A percentile compares a stretch with the other conserved stretches of the same genome.
Evolutionary conservation across 1,139 yeast species (phyloP).

Genomic region (Yamadazyma triangularis): DNA sequence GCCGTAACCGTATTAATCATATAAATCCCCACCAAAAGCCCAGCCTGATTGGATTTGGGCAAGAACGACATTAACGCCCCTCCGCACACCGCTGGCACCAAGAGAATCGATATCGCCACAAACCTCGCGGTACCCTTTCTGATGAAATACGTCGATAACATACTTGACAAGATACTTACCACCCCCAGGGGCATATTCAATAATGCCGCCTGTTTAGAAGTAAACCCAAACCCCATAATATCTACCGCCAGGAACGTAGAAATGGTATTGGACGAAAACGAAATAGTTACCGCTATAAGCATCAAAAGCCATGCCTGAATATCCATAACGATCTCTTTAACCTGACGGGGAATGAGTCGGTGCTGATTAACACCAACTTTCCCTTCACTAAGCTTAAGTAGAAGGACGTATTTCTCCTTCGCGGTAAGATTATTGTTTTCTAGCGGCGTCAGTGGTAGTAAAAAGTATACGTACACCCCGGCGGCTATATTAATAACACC

Average conservation of each 20-base stretch:
- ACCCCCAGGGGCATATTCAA: conserved; percentile 14
- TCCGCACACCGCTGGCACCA: conserved; percentile 12
- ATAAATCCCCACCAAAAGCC: conserved; percentile 19
- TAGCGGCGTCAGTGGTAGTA: conserved; percentile 25
- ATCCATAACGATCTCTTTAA: conserved; percentile 42
- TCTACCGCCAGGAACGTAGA: conserved; percentile 39
- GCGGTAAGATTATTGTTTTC: conserved; percentile 26
- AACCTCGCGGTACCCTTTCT: conserved; percentile 14
- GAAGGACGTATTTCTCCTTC: conserved; percentile 28
- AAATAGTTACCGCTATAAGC: conserved; percentile 20
- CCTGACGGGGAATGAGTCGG: conserved; percentile 35
- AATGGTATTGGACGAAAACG: conserved; percentile 39
- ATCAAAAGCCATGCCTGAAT: conserved; percentile 44
- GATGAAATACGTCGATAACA: conserved; percentile 10
- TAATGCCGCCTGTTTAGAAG: conserved; percentile 13
- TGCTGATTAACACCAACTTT: conserved; percentile 42
- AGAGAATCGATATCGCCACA: conserved; percentile 13
- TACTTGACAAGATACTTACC: conserved; percentile 10
- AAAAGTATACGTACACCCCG: conserved; percentile 22
- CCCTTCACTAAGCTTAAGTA: conserved; percentile 14
- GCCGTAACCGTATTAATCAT: conserved; percentile 15
- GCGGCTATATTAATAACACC: conserved; percentile 29
- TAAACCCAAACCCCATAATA: conserved; percentile 28
- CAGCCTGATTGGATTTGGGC: conserved; percentile 24
- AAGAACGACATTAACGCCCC: conserved; percentile 33